These are phyloP conservation scores for Cladobotryum protrusum DNA, from an alignment of 2,329 filamentous ascomycete genomes.

Conservation along the genomic window DNA sequence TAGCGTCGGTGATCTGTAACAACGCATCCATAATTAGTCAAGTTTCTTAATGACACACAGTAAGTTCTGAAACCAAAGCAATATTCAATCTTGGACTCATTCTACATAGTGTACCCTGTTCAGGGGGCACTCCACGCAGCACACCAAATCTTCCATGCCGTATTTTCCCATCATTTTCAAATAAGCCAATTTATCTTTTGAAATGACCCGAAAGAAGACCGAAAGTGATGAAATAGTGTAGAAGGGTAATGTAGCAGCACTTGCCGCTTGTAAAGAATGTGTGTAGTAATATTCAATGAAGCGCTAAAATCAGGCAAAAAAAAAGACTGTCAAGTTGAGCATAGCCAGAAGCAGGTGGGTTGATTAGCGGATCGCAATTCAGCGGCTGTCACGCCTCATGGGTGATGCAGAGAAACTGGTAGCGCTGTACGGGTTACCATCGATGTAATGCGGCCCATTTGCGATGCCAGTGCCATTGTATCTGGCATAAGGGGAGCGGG, in stretches of 20 bases:
- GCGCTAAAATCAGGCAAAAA: neutral
- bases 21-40: constrained; percentile 35
- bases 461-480: constrained; percentile 20
- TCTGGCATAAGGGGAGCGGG: constrained; percentile 29
- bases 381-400: constrained; percentile 6
- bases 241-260: neutral
- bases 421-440: constrained; percentile 41
- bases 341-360: neutral
- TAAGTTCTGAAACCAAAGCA: constrained; percentile 13
- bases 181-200: neutral
- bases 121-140: constrained; percentile 21
- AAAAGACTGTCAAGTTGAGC: too few species aligned
- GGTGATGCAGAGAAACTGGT: constrained; percentile 3
- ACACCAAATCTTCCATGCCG: constrained; percentile 14
- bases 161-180: constrained; percentile 7
- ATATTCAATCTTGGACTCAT: constrained; percentile 18
- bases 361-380: neutral
- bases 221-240: constrained; percentile 25
- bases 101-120: constrained; percentile 21
- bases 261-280: neutral
- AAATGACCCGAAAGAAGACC: constrained; percentile 20
- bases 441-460: constrained; percentile 38
- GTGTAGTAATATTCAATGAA: neutral
- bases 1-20: constrained; percentile 38
- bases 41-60: neutral